Evolutionary conservation across 176 grass and related monocot species (phyloP), one percentile per base, ranked within the genome.

Genomic region (Panicum miliaceum): DNA sequence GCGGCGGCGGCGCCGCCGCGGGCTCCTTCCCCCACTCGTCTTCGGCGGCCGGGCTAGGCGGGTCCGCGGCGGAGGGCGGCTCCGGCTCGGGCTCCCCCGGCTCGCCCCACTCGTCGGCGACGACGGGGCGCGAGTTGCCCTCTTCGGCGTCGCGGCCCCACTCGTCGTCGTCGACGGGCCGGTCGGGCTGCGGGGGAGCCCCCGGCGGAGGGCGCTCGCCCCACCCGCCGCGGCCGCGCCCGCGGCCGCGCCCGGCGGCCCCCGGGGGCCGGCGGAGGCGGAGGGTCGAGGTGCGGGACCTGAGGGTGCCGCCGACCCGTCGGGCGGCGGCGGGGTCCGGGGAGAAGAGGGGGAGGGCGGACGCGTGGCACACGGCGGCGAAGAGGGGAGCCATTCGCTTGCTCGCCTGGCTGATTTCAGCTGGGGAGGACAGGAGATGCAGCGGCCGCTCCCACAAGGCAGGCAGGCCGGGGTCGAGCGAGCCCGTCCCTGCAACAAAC

Each of bases 51-150:
- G 66, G 50, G 65, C n/a, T 85, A 12, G 93, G 89, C 40, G 93
- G 88, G 78, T 98, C 93, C 11, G 91, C 85, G 20, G 75, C 27
- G 16, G 87, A 89, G 45, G 81, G 71, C 37, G 75, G 76, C 82
- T 97, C 88, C 16, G 90, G 62, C 66, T 91, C 90, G 19, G 50
- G 74, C 58, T 37, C 77, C 14, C 59, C 36, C 4, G 90, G 85
- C 89, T 99, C 89, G 53, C 93, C 96, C 96, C 93, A 90, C 34
- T 94, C 93, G 27, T 98, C 96, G 48, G 71, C 27, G 72, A 93
- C 85, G 32, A 40, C 4, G 48, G 88, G 64, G 26, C 64, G 72
- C 3, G 88, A 78, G 73, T 59, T 82, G 37, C 47, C 72, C 7
- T 61, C 41, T 22, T 26, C 64, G 7, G 38, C 42, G 26, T 82